These are phyloP conservation scores for Alopecurus myosuroides DNA, from an alignment of 176 grass and related monocot species.

Conservation along the genomic window DNA sequence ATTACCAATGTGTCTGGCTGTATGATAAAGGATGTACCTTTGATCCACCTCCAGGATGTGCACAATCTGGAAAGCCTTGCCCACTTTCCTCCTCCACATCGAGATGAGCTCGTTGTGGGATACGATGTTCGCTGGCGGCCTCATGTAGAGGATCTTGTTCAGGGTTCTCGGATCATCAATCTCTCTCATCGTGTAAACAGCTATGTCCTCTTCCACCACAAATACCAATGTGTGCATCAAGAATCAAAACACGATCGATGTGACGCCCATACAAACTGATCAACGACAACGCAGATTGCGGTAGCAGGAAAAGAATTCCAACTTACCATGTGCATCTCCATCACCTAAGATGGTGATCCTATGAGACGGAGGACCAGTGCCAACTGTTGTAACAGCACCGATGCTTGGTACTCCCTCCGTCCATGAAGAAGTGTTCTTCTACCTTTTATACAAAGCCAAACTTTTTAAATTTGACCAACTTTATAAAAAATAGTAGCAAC, in stretches of 20 bases:
- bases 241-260: too few species aligned
- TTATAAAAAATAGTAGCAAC: too few species aligned
- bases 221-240: slow-evolving; percentile 1
- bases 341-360: not conserved
- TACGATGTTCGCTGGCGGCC: slow-evolving; percentile 24
- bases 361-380: not conserved
- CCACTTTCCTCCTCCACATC: slow-evolving; percentile 38
- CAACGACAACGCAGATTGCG: not conserved
- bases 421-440: too few species aligned
- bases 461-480: too few species aligned
- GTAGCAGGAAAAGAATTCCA: not conserved
- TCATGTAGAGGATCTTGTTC: slow-evolving; percentile 54
- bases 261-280: not conserved
- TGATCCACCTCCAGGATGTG: slow-evolving; percentile 28
- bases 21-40: not conserved
- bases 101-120: slow-evolving; percentile 48
- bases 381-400: not conserved
- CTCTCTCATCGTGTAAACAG: slow-evolving; percentile 28
- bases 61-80: slow-evolving; percentile 25
- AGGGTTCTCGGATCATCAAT: slow-evolving; percentile 34
- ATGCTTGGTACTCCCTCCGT: too few species aligned
- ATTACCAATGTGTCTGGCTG: not conserved
- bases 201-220: slow-evolving; percentile 41
- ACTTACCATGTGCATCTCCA: not conserved
- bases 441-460: too few species aligned